Percentiles rank a stretch among this genome's conserved stretches.
Conservation (phyloP, 1,139 yeast genomes). For the Ashbya aceris region DNA sequence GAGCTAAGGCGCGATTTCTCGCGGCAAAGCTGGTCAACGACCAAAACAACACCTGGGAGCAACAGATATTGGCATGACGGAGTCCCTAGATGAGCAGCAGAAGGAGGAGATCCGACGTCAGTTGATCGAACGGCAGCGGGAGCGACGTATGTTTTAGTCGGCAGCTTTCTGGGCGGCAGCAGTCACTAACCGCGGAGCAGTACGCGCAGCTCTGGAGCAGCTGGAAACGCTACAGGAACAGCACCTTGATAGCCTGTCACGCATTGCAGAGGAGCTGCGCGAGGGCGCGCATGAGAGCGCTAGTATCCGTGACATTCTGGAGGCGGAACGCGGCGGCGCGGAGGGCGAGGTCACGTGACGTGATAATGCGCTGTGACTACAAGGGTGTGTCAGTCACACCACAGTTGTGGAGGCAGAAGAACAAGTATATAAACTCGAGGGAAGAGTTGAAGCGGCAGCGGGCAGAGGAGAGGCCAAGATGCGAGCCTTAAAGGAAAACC, state of each 20-base stretch:
- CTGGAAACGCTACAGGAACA: neutral
- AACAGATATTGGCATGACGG: neutral
- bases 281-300: neutral
- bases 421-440: no score
- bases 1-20: neutral
- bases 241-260: neutral
- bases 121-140: conserved; percentile 9
- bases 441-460: no score
- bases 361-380: no score
- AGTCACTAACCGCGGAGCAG: neutral
- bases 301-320: conserved; percentile 4
- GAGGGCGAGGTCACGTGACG: neutral
- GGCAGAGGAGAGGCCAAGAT: no score
- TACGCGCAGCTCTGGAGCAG: neutral
- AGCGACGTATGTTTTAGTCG: conserved; percentile 11
- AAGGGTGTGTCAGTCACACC: no score
- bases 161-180: neutral
- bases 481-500: no score
- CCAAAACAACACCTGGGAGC: neutral
- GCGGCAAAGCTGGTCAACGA: no score
- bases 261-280: neutral
- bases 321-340: neutral
- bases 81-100: conserved; percentile 7
- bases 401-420: no score
- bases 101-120: conserved; percentile 5